Conservation (phyloP, 148 eudicot genomes). For the Diospyros lotus region DNA sequence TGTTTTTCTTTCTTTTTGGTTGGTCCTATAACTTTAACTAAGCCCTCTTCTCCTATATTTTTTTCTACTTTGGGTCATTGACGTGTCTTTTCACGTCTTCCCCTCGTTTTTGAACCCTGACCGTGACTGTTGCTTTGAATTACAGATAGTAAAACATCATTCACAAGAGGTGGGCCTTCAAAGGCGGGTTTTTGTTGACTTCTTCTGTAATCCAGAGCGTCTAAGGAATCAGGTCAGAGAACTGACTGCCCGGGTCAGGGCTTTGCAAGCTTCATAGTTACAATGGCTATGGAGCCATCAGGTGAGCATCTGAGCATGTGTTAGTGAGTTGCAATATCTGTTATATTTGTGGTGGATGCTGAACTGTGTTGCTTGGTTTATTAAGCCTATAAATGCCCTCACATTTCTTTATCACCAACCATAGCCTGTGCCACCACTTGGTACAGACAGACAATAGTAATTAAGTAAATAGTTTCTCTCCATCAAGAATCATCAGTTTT, state of each 20-base stretch:
- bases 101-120: not conserved
- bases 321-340: not conserved
- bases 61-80: too few relatives aligned
- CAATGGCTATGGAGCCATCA: not conserved
- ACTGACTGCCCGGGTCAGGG: not conserved
- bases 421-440: too few relatives aligned
- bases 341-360: not conserved
- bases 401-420: not conserved
- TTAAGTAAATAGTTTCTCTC: too few relatives aligned
- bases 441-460: too few relatives aligned
- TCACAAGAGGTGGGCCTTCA: conserved; percentile 78
- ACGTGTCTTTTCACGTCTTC: not conserved
- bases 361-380: not conserved
- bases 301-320: too few relatives aligned
- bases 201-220: conserved; percentile 88
- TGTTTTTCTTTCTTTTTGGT: too few relatives aligned
- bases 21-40: too few relatives aligned
- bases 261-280: not conserved
- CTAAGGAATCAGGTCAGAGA: conserved; percentile 61
- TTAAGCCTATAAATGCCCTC: not conserved
- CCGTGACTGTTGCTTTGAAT: not conserved
- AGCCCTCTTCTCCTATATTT: too few relatives aligned
- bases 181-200: conserved; percentile 87
- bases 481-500: too few relatives aligned
- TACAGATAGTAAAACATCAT: conserved; percentile 83